Base-by-base conservation (phyloP, 805 yeast species). In the Saccharomycopsis sp. region DNA sequence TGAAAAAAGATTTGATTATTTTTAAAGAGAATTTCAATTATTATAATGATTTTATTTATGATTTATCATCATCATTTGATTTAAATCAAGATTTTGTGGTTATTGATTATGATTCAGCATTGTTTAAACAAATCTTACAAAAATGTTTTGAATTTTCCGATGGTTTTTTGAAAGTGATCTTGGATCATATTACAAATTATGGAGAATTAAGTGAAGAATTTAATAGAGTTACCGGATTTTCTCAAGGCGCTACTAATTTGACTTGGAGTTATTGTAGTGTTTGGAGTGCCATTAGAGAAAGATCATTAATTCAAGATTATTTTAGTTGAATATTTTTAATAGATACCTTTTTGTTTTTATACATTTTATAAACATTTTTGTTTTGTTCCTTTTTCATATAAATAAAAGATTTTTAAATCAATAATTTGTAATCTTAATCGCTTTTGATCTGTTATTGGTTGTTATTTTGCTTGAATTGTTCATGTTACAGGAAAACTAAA, bases 231-330 rank as follows among this genome's bases (percentile, higher is more conserved):
- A 74, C 70, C 31, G 97, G 97, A 0, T 86, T 60, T 56, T 74
- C 86, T 80, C 81, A 79, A 58, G 97, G 97, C 5, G 97, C 97
- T 0, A 60, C 63, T 41, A 74, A 83, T 51, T 70, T 89, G 50
- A 88, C 96, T 3, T 89, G 97, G 97, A 80, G 94, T 46, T 85
- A 85, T 56, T 74, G 86, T 25, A 70, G 94, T 3, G 72, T 82
- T 34, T 77, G 80, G 75, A 70, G 74, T 49, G 74, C 89, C 9
- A 62, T 71, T 42, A 67, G 78, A 56, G 73, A 83, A 77, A 75
- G 92, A 57, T 48, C 10, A n/a, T n/a, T 28, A 5, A 28, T 28
- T n/a, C 15, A 10, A 28, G 52, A 23, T 21, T 21, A 15, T 25
- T 25, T 23, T 23, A 8, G 26, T 25, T 25, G 12, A 25, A 12